These are phyloP conservation scores for Elymus sibiricus DNA, from an alignment of 176 grass and related monocot species.

Conservation along the genomic window DNA sequence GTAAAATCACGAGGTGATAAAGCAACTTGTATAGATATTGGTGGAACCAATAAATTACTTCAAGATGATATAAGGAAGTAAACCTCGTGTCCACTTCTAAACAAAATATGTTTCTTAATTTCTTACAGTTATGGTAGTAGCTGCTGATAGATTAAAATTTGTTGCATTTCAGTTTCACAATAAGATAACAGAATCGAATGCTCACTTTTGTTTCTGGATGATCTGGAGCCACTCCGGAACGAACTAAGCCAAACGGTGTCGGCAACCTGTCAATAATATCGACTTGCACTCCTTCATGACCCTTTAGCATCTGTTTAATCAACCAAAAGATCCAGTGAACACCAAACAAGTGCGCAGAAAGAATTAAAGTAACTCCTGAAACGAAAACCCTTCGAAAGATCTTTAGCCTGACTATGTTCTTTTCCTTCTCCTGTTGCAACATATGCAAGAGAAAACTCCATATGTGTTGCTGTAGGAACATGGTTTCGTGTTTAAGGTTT, in stretches of 20 bases:
- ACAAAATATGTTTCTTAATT: background rate
- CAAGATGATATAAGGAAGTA: slow-evolving; percentile 3
- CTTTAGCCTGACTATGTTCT: background rate
- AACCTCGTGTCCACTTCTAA: background rate
- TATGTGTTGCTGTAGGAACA: background rate
- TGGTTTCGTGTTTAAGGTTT: background rate
- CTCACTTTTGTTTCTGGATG: slow-evolving; percentile 91
- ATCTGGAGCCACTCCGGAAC: slow-evolving; percentile 89
- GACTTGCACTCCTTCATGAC: slow-evolving; percentile 52
- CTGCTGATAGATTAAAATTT: background rate
- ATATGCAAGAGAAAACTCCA: background rate
- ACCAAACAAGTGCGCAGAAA: background rate
- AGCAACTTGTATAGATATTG: background rate
- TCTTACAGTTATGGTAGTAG: background rate
- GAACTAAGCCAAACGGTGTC: slow-evolving; percentile 83
- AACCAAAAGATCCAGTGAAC: background rate
- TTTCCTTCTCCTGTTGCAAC: background rate
- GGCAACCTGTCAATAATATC: slow-evolving; percentile 86
- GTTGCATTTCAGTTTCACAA: background rate
- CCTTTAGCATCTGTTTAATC: slow-evolving; percentile 72
- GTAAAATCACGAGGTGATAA: slow-evolving; percentile 8
- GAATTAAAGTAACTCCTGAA: background rate
- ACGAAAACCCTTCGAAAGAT: background rate
- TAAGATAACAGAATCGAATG: background rate
- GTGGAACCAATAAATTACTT: background rate